Evolutionary conservation across 2,329 filamentous ascomycete species (phyloP), one percentile per base, ranked within the genome.

Genomic region (Aspergillus quadrilineatus): DNA sequence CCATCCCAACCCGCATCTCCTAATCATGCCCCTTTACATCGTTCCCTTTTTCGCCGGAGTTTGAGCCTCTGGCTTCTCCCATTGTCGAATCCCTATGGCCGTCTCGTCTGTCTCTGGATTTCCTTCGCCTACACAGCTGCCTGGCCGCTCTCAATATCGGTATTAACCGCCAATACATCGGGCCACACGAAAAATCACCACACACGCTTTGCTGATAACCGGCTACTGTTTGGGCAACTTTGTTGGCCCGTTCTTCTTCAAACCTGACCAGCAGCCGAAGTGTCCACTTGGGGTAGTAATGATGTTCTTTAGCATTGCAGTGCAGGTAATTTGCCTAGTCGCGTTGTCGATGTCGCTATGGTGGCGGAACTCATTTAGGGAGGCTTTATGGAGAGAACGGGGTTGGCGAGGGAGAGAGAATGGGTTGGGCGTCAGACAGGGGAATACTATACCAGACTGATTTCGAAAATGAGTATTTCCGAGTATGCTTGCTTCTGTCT

Each of bases 71-170:
- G 57, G 37, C 62, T 62, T 26, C 49, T 62, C 2, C 51, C 59
- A 2, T 46, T 56, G 6, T 50, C 55, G 9, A 55, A 61, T 37
- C 48, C 58, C 10, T 59, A 63, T n/a, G 62, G 63, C 12, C 63
- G 65, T 0, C 50, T 67, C 26, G 65, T 66, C 43, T 66, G 55
- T 47, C 65, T 62, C 45, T 67, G 67, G 28, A 57, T 67, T 2
- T 67, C 67, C 0, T 65, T 65, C 22, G 67, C 66, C 6, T 68
- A 69, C 37, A 68, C 65, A 59, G 69, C 63, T 14, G 69, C 62
- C 3, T 71, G 65, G 6, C 66, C 69, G 1, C 64, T 71, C 26
- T 64, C 64, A 6, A 55, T 72, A 63, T 69, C 39, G 54, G 65
- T 69, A 12, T 56, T 70, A n/a, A 67, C 71, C 0, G 62, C 65